Evolutionary conservation across 345 rosid genomes (phyloP).

Genomic region (Eucalyptus albens): DNA sequence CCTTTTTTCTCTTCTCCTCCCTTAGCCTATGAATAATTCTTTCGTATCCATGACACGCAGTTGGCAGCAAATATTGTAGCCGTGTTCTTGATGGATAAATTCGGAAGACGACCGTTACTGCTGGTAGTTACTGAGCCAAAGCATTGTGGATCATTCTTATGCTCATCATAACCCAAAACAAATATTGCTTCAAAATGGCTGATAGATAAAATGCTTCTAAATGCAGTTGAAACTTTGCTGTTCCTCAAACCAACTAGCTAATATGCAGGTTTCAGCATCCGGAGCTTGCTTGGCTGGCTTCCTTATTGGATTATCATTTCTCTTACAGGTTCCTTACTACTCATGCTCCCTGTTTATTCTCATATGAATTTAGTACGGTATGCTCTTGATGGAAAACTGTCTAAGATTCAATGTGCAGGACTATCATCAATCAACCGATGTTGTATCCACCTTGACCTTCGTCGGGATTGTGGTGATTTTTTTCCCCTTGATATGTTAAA

Average conservation of each 20-base stretch:
- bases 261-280: constrained; percentile 15
- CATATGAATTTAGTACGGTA: not conserved
- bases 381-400: not conserved
- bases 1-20: not conserved
- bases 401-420: not conserved
- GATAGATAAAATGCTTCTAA: not conserved
- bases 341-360: not conserved
- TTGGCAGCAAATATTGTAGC: constrained; percentile 7
- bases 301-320: constrained; percentile 31
- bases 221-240: not conserved
- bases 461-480: constrained; percentile 23
- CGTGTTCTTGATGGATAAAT: constrained; percentile 6
- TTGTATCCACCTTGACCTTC: constrained; percentile 4
- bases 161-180: not conserved
- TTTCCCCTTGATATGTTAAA: not conserved
- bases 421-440: not conserved
- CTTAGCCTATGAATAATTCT: too few species aligned
- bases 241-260: not conserved
- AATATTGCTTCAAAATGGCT: not conserved
- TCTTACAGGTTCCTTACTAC: constrained; percentile 20
- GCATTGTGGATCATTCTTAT: not conserved
- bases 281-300: constrained; percentile 22
- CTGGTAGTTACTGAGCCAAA: not conserved
- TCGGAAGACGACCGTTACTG: constrained; percentile 9
- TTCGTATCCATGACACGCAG: not conserved